A percentile compares a stretch with the other conserved stretches of the same genome.
These are phyloP conservation scores for Populus hybrid DNA, from an alignment of 441 rosid genomes.

Conservation along the genomic window DNA sequence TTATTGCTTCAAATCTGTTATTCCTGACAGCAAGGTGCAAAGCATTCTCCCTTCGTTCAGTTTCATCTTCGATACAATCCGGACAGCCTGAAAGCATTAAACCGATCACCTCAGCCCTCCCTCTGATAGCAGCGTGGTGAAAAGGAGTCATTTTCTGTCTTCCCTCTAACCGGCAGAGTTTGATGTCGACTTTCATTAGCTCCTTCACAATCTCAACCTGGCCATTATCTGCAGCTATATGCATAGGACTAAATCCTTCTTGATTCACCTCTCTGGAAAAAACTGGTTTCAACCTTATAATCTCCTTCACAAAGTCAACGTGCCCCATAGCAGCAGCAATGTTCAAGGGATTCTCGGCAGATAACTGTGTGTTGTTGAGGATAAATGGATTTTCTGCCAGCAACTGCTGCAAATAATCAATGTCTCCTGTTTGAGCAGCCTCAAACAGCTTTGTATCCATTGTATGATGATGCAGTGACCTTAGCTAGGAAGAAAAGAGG, in stretches of 20 bases:
- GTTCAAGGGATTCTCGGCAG: constrained; percentile 23
- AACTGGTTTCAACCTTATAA: constrained; percentile 29
- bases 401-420: constrained; percentile 13
- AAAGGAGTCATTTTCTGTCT: constrained; percentile 38
- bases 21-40: constrained; percentile 42
- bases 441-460: constrained; percentile 21
- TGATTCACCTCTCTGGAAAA: constrained; percentile 31
- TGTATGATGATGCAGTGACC: not conserved
- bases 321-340: constrained; percentile 32
- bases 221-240: constrained; percentile 39
- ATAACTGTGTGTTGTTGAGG: constrained; percentile 13
- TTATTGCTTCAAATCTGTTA: constrained; percentile 22
- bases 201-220: constrained; percentile 30
- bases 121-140: constrained; percentile 38
- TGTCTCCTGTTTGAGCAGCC: constrained; percentile 11
- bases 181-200: constrained; percentile 25
- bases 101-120: constrained; percentile 29
- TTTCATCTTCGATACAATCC: constrained; percentile 33
- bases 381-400: constrained; percentile 18
- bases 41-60: constrained; percentile 38
- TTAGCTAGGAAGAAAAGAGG: too few species aligned
- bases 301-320: constrained; percentile 24
- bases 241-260: constrained; percentile 41
- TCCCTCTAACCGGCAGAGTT: not conserved
- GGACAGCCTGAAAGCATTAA: constrained; percentile 31